Evolutionary conservation across 768 basidiomycete genomes (phyloP).

Genomic region (Nevesoporus exiguus): DNA sequence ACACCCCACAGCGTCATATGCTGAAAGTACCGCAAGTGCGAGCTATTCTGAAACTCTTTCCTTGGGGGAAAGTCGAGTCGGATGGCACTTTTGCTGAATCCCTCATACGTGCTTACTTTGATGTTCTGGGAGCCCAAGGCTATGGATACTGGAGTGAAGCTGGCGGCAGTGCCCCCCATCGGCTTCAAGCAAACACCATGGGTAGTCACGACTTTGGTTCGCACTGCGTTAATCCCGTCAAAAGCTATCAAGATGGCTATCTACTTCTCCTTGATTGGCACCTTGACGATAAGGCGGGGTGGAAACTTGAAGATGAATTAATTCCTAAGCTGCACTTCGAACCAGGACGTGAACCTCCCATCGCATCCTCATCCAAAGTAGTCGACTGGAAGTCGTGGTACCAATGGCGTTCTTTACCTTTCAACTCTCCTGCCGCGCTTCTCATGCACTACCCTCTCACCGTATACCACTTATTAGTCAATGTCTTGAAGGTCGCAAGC

Average conservation of each 20-base stretch:
- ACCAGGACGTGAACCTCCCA: conserved; percentile 24
- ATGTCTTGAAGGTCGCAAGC: conserved; percentile 32
- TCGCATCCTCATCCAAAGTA: conserved; percentile 28
- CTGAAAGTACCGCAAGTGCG: conserved; percentile 32
- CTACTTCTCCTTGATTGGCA: conserved; percentile 31
- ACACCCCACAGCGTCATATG: conserved; percentile 35
- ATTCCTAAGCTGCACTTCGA: conserved; percentile 35
- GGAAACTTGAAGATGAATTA: conserved; percentile 35
- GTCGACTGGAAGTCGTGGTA: conserved; percentile 45
- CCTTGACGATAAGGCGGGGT: conserved; percentile 33
- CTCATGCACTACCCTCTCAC: conserved; percentile 44
- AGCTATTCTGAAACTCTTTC: conserved; percentile 35
- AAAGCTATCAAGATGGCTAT: conserved; percentile 33
- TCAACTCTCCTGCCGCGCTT: conserved; percentile 41
- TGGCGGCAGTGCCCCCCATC: conserved; percentile 34
- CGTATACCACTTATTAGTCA: conserved; percentile 37
- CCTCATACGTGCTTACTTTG: conserved; percentile 35
- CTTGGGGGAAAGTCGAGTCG: conserved; percentile 42
- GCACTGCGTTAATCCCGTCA: conserved; percentile 7
- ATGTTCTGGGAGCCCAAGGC: conserved; percentile 37
- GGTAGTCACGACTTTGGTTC: conserved; percentile 1
- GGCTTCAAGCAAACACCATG: conserved; percentile 17
- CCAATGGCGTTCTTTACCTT: conserved; percentile 42
- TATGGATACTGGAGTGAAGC: conserved; percentile 42
- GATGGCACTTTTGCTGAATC: conserved; percentile 38